Percentiles rank a stretch among this genome's conserved stretches.
phyloP scores from a whole-genome alignment of 371 early-diverging fungal genomes.

The Mucor mucedo region DNA sequence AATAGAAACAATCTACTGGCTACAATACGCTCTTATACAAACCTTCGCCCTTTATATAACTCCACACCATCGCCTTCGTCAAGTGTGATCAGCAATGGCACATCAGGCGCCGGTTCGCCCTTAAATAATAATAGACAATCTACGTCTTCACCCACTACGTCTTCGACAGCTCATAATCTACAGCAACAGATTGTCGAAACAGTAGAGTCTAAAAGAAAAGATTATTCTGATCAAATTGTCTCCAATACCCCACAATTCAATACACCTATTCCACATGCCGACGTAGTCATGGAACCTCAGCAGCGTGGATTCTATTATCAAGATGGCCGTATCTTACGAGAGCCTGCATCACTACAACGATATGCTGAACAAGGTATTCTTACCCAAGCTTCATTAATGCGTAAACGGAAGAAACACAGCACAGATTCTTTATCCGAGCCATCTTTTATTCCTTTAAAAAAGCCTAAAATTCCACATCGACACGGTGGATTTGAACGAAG shows the following conservation, averaged over 20 bases:
- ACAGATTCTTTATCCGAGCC: constrained; percentile 34
- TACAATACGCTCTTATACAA: constrained; percentile 40
- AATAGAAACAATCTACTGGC: constrained; percentile 25
- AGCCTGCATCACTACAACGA: constrained; percentile 44
- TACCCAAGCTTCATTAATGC: constrained; percentile 49
- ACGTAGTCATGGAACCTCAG: constrained; percentile 42
- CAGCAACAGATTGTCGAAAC: constrained; percentile 2
- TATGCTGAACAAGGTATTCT: constrained; percentile 55
- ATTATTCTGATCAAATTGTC: not conserved
- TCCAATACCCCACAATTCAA: not conserved
- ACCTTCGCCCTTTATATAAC: constrained; percentile 31
- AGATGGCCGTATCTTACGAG: constrained; percentile 47
- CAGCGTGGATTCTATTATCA: constrained; percentile 55
- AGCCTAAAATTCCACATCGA: constrained; percentile 56
- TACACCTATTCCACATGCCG: not conserved
- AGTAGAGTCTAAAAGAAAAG: not conserved
- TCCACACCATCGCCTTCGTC: constrained; percentile 3
- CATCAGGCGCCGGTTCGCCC: not conserved
- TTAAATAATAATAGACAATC: constrained; percentile 1
- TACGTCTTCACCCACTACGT: constrained; percentile 8
- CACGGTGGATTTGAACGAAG: constrained; percentile 57
- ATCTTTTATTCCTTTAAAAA: constrained; percentile 35
- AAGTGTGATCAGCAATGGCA: not conserved
- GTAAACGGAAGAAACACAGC: constrained; percentile 46
- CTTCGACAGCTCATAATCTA: not conserved